Evolutionary conservation across 805 yeast species (phyloP).

Genomic region (Barnettozyma pratensis): DNA sequence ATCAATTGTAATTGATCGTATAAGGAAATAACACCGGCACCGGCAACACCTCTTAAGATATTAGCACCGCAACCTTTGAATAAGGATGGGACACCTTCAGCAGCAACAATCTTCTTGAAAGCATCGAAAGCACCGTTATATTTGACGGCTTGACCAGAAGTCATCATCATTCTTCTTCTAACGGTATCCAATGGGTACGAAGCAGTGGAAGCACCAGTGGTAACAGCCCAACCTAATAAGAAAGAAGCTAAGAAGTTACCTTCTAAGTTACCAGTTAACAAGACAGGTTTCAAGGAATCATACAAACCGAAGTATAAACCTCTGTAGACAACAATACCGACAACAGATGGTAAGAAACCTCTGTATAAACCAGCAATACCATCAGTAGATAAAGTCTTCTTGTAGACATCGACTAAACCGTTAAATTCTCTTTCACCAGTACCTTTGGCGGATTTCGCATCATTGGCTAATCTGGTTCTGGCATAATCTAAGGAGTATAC

Average conservation of each 20-base stretch:
- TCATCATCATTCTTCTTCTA: conserved; percentile 99
- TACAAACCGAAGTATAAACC: conserved; percentile 98
- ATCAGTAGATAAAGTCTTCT: conserved; percentile 90
- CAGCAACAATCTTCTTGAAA: conserved; percentile 86
- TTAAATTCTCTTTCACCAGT: conserved; percentile 92
- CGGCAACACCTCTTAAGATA: conserved; percentile 99
- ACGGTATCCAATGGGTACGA: conserved; percentile 98
- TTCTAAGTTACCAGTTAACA: conserved; percentile 89
- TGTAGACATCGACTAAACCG: conserved; percentile 95
- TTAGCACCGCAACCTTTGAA: conserved; percentile 99
- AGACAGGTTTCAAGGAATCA: conserved; percentile 94
- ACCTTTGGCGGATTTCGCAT: conserved; percentile 86
- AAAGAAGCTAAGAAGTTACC: conserved; percentile 93
- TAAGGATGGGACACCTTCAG: conserved; percentile 89
- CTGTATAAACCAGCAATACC: conserved; percentile 98
- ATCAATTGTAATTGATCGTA: conserved; percentile 95
- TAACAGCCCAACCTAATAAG: conserved; percentile 95
- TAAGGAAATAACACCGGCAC: conserved; percentile 98
- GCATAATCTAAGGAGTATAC: conserved; percentile 98
- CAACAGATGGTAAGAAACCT: conserved; percentile 98
- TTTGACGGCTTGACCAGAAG: conserved; percentile 98
- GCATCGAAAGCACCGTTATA: conserved; percentile 94
- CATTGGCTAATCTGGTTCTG: conserved; percentile 98
- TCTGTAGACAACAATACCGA: conserved; percentile 98
- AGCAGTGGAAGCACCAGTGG: conserved; percentile 98